Evolutionary conservation across 1,284 basidiomycete genomes (phyloP), one percentile per base, ranked within the genome.

Genomic region (Athelia sp.): DNA sequence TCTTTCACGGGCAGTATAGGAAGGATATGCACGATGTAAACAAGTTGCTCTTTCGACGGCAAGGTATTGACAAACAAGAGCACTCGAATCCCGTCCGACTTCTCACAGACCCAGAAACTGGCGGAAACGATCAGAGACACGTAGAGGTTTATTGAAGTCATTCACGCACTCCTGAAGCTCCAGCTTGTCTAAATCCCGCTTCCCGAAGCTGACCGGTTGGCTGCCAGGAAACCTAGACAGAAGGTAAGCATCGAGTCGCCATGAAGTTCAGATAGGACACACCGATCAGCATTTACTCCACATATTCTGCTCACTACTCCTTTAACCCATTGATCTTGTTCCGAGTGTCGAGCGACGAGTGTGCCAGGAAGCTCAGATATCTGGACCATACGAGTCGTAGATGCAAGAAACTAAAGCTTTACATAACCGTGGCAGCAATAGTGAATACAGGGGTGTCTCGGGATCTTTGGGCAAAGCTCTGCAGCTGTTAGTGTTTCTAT

Each of bases 81-180:
- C 26, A 99, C 92, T 38, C 97, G 83, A 48, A 98, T 71, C 2
- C 97, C 97, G 63, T 99, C 97, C n/a, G 94, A 97, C 74, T 99
- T 99, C 72, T 99, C 97, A 71, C 94, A 98, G 24, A 99, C 96
- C 96, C 96, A 99, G 66, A 90, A 99, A 66, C 93, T 97, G 59
- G 32, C 43, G 40, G 21, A 43, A 46, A 2, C 14, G 46, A 44
- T 44, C 15, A 36, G 18, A 48, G 50, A 14, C 48, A 47, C 34
- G 48, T 31, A 13, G 13, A 29, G 26, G 48, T 42, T 31, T 32
- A 43, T n/a, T 51, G 81, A n/a, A n/a, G n/a, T n/a, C n/a, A n/a
- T n/a, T 29, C 4, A 29, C 78, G 59, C 64, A 93, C 93, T 98
- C 92, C 73, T 87, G 81, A 19, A 70, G 72, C 69, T 96, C 91